A percentile compares a stretch with the other conserved stretches of the same genome.
Evolutionary conservation across 148 eudicot species (phyloP).

Genomic region (Arbutus unedo): DNA sequence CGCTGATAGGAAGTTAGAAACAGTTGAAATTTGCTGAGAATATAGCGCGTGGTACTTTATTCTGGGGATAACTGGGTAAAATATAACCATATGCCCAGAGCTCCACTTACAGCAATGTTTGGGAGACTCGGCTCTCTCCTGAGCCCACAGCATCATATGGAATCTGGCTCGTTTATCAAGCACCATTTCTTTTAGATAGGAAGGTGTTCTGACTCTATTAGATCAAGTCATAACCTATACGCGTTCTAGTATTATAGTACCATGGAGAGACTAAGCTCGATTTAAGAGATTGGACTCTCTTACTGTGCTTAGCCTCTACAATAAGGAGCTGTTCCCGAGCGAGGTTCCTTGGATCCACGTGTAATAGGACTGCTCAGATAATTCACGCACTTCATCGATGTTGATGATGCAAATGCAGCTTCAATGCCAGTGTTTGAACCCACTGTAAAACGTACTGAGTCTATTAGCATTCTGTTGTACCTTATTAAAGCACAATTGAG

Average conservation of each 20-base stretch:
- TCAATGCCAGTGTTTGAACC: background rate
- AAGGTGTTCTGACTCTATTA: too few species aligned
- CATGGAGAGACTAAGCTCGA: too few species aligned
- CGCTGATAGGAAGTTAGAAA: background rate
- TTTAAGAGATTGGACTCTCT: too few species aligned
- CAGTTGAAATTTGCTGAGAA: background rate
- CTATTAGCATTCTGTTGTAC: background rate
- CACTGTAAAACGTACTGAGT: background rate
- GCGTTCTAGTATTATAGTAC: too few species aligned
- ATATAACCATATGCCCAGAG: background rate
- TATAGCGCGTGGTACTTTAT: background rate
- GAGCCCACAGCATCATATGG: too few species aligned
- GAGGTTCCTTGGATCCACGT: too few species aligned
- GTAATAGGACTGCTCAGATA: background rate
- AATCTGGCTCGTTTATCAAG: too few species aligned
- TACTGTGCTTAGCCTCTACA: too few species aligned
- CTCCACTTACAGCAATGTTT: background rate
- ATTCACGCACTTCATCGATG: background rate
- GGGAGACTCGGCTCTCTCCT: background rate
- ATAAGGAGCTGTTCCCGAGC: too few species aligned
- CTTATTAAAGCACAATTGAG: background rate
- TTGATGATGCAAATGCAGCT: background rate
- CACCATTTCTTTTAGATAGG: too few species aligned
- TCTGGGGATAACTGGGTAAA: background rate
- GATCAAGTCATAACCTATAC: too few species aligned